Conservation (phyloP, 306 rosid species). For the Dryas drummondii region DNA sequence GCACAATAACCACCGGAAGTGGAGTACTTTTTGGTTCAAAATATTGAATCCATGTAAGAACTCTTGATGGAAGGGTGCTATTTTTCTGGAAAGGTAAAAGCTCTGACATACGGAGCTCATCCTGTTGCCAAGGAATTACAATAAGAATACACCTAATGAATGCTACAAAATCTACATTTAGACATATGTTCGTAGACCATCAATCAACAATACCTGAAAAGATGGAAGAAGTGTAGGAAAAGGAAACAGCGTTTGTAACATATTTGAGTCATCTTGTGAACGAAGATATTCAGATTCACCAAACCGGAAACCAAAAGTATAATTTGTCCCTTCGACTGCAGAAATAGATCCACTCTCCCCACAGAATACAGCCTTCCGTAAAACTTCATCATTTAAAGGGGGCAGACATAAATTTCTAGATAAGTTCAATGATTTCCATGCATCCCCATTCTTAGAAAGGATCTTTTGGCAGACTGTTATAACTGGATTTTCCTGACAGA, state of each 20-base stretch:
- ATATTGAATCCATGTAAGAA: conserved; percentile 82
- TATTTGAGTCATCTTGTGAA: conserved; percentile 55
- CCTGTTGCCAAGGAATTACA: conserved; percentile 55
- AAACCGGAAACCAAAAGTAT: conserved; percentile 76
- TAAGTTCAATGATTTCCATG: conserved; percentile 67
- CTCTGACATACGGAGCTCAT: conserved; percentile 67
- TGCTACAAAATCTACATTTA: conserved; percentile 25
- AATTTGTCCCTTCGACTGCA: conserved; percentile 66
- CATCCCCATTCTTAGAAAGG: conserved; percentile 49
- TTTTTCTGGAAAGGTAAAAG: conserved; percentile 94
- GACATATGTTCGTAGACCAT: conserved; percentile 14
- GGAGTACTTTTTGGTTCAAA: conserved; percentile 67
- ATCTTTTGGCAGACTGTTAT: conserved; percentile 57
- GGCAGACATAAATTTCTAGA: conserved; percentile 67
- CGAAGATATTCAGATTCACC: conserved; percentile 67
- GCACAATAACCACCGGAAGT: conserved; percentile 77
- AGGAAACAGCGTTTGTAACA: conserved; percentile 77
- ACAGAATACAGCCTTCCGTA: conserved; percentile 69
- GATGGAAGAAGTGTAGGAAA: conserved; percentile 87
- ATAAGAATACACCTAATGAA: conserved; percentile 23
- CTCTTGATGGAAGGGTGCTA: conserved; percentile 85
- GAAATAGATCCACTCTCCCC: conserved; percentile 41
- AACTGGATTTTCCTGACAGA: conserved; percentile 69
- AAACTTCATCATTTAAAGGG: conserved; percentile 69
- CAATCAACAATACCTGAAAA: conserved; percentile 55